Evolutionary conservation across 1,284 basidiomycete genomes (phyloP), one percentile per base, ranked within the genome.

Genomic region (Cutaneotrichosporon daszewskae): DNA sequence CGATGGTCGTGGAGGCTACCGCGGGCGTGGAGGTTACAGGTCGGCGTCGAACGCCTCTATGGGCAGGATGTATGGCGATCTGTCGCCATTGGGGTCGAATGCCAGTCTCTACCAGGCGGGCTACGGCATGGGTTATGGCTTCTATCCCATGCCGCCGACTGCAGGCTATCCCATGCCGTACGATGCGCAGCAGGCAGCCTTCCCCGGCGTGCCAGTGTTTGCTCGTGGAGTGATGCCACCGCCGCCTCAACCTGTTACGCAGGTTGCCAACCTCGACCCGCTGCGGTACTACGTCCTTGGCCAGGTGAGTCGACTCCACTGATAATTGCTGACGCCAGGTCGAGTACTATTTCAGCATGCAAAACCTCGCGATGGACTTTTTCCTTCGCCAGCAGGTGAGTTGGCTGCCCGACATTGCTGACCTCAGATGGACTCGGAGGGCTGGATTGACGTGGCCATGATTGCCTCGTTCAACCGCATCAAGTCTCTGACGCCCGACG

Each of bases 401-500:
- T 58, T 6, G 50, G 37, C 13, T 20, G 22, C 3, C 7, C 16
- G 26, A 27, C 25, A 11, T 19, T 12, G 18, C 25, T 44, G 32
- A 28, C 17, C 22, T 17, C 57, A 94, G 88, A 92, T 95, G 90
- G 87, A 94, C 63, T 76, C 79, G 3, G 75, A 79, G 50, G 90
- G 90, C 14, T 95, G 88, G 87, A 83, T 95, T 43, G 79, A 83
- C 17, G 83, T 92, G 32, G 57, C 77, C 10, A 74, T 88, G 44
- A 77, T 95, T 44, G 84, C 85, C 5, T 85, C 85, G 10, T 95
- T 94, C 76, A 88, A 87, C 59, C 83, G 90, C 32, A 79, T 94
- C 47, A 79, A 77, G 59, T 76, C 75, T 43, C 68, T 91, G 46
- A 87, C 87, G 6, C 65, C 70, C 34, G 84, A 90, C 54, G 55